These are phyloP conservation scores for Diaporthe capsici DNA, from an alignment of 2,329 filamentous ascomycete species.

Conservation along the genomic window DNA sequence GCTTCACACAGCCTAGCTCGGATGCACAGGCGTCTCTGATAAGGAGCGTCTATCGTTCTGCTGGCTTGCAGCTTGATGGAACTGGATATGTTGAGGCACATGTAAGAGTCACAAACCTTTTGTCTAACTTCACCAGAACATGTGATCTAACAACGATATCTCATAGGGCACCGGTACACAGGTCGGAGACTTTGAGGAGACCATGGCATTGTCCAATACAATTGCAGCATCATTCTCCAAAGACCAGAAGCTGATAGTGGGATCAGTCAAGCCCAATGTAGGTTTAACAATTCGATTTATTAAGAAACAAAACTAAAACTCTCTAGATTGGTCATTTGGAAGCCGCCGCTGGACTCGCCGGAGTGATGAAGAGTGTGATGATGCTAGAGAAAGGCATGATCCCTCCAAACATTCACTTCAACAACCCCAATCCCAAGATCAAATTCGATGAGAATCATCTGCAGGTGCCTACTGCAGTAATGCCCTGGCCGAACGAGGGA, in stretches of 20 bases:
- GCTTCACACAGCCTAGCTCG: constrained; percentile 55
- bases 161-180: constrained; percentile 28
- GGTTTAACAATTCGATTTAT: background rate
- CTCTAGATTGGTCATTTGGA: constrained; percentile 26
- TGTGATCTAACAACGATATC: background rate
- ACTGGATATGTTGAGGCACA: constrained; percentile 47
- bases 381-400: constrained; percentile 41
- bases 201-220: constrained; percentile 19
- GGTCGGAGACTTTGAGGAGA: constrained; percentile 19
- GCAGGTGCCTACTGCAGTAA: background rate
- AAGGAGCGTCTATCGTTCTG: constrained; percentile 45
- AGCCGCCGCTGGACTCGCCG: background rate
- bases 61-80: constrained; percentile 34
- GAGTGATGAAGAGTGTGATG: constrained; percentile 9
- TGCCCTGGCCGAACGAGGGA: background rate
- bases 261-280: constrained; percentile 51
- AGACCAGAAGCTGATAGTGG: constrained; percentile 45
- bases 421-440: constrained; percentile 41
- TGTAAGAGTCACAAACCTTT: background rate
- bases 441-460: background rate
- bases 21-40: constrained; percentile 50
- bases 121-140: background rate
- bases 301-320: background rate
- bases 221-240: constrained; percentile 21
- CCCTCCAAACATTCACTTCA: constrained; percentile 45